These are phyloP conservation scores for Pulveroboletus sp. DNA, from an alignment of 768 basidiomycete species.

Conservation along the genomic window DNA sequence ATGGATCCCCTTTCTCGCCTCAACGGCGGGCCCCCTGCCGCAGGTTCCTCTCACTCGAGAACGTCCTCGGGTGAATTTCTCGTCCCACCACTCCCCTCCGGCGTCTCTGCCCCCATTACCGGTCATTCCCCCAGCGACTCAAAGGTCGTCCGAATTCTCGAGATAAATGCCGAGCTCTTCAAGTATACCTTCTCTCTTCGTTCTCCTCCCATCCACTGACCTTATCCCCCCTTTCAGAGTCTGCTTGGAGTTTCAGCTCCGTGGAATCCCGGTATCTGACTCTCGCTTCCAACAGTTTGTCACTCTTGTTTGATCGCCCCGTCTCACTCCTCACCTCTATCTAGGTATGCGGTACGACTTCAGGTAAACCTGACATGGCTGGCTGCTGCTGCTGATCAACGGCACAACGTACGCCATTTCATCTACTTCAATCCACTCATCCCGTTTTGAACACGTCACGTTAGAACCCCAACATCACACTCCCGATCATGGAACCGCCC, in stretches of 20 bases:
- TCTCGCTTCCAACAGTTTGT: constrained; percentile 56
- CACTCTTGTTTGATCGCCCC: not conserved
- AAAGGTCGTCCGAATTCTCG: constrained; percentile 58
- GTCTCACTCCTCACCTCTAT: constrained; percentile 10
- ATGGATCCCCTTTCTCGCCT: constrained; percentile 20
- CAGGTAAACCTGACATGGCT: constrained; percentile 72
- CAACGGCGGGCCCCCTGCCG: constrained; percentile 15
- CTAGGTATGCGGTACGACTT: constrained; percentile 56
- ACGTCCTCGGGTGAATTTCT: constrained; percentile 26
- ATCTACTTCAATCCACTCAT: not conserved
- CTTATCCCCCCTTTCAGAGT: constrained; percentile 37
- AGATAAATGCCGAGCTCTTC: constrained; percentile 65
- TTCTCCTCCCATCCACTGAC: constrained; percentile 4
- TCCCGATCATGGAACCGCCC: constrained; percentile 56
- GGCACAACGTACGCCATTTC: constrained; percentile 40
- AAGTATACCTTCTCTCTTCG: constrained; percentile 41
- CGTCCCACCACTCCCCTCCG: constrained; percentile 29
- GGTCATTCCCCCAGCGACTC: constrained; percentile 11
- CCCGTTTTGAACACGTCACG: constrained; percentile 1
- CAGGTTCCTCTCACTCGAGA: constrained; percentile 26
- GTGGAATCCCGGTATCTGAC: constrained; percentile 44
- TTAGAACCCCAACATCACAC: constrained; percentile 34
- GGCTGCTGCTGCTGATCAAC: constrained; percentile 61
- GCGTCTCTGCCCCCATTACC: constrained; percentile 7
- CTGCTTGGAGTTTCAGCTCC: constrained; percentile 56